phyloP scores from a whole-genome alignment of 163 green algal genomes.

The Volvox carteri region DNA sequence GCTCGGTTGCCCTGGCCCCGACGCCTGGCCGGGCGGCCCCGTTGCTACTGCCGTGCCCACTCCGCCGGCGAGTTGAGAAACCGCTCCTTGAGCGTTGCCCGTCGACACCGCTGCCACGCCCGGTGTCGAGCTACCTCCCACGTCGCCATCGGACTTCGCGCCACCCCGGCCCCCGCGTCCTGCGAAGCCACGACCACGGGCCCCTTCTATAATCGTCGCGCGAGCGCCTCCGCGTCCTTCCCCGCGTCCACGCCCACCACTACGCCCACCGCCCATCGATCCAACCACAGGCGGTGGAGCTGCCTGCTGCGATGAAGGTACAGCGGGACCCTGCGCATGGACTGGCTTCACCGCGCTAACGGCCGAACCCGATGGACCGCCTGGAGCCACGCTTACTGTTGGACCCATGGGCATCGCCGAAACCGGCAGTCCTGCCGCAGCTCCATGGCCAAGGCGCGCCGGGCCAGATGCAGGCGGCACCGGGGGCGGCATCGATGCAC shows the following conservation, averaged over 20 bases:
- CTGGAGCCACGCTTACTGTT: neutral
- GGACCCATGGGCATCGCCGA: neutral
- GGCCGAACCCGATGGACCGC: neutral
- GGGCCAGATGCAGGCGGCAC: slow-evolving; percentile 23
- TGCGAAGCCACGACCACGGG: slow-evolving; percentile 37
- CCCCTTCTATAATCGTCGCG: slow-evolving; percentile 18
- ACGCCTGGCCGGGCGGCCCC: neutral
- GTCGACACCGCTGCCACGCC: neutral
- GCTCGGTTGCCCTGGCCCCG: neutral
- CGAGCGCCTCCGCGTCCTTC: slow-evolving; percentile 25
- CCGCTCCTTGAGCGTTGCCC: neutral
- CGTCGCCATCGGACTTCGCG: slow-evolving; percentile 11
- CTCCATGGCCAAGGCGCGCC: slow-evolving; percentile 38
- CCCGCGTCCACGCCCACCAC: slow-evolving; percentile 28
- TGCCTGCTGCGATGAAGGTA: neutral
- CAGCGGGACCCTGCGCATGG: slow-evolving; percentile 15
- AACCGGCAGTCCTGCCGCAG: slow-evolving; percentile 15
- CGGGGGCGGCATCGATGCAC: slow-evolving; percentile 5
- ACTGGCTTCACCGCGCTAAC: slow-evolving; percentile 17
- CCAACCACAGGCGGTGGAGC: neutral
- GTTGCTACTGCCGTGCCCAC: neutral
- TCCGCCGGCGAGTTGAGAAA: neutral
- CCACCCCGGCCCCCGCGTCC: slow-evolving; percentile 33
- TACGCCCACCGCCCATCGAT: slow-evolving; percentile 2
- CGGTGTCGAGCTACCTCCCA: neutral